A percentile compares a stretch with the other conserved stretches of the same genome.
Evolutionary conservation across 352 stramenopile species (phyloP).

Genomic region (Pythium folliculosum): DNA sequence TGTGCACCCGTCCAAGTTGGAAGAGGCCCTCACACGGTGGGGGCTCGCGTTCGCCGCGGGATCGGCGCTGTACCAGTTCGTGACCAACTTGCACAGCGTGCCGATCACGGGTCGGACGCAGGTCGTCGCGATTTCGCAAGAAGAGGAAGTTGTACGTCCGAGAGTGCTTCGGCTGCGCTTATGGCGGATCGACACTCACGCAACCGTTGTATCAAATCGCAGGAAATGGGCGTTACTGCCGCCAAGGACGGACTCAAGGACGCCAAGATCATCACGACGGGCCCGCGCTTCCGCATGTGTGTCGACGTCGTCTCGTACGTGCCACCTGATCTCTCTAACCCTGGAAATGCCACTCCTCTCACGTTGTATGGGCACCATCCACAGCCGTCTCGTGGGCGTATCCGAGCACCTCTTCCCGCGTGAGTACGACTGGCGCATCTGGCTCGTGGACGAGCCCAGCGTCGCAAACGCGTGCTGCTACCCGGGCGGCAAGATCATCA

Average conservation of each 20-base stretch:
- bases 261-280: slow-evolving; percentile 42
- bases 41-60: slow-evolving; percentile 39
- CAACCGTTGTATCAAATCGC: background rate
- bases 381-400: slow-evolving; percentile 55
- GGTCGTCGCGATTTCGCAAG: slow-evolving; percentile 60
- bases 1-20: slow-evolving; percentile 49
- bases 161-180: too few species aligned
- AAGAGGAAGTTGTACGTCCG: slow-evolving; percentile 68
- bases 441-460: slow-evolving; percentile 51
- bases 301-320: slow-evolving; percentile 65
- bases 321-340: background rate
- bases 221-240: slow-evolving; percentile 55
- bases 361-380: background rate
- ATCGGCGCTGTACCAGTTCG: slow-evolving; percentile 63
- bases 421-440: slow-evolving; percentile 65
- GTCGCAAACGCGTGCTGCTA: slow-evolving; percentile 63
- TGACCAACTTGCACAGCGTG: slow-evolving; percentile 68
- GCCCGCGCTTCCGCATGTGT: slow-evolving; percentile 54
- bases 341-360: background rate
- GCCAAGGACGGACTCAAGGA: slow-evolving; percentile 44
- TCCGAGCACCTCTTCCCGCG: slow-evolving; percentile 68
- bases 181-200: too few species aligned
- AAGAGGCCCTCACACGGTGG: slow-evolving; percentile 45
- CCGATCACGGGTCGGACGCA: slow-evolving; percentile 68
- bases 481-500: slow-evolving; percentile 67